phyloP scores from a whole-genome alignment of 2,329 filamentous ascomycete genomes.

The Seiridium cupressi region DNA sequence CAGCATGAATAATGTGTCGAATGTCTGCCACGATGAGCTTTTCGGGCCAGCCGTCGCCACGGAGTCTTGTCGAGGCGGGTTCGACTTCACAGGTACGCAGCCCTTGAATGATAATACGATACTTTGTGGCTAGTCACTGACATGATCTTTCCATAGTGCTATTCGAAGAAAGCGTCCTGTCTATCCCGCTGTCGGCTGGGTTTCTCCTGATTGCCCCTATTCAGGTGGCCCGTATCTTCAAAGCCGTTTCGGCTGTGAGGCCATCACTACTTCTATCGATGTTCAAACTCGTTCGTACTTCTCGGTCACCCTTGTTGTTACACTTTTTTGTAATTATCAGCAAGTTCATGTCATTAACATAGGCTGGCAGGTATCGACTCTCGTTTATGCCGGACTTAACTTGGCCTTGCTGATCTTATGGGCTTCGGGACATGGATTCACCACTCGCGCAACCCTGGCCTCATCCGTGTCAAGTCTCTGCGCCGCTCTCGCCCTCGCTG shows the following conservation, averaged over 20 bases:
- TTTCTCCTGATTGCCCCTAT: constrained; percentile 7
- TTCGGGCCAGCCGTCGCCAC: constrained; percentile 3
- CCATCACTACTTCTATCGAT: constrained; percentile 9
- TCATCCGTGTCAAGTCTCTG: constrained; percentile 5
- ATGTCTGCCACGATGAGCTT: constrained; percentile 5
- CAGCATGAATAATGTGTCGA: constrained; percentile 8
- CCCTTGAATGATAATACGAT: constrained; percentile 3
- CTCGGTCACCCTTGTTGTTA: constrained; percentile 7
- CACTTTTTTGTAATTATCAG: constrained; percentile 8
- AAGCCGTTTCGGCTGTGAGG: constrained; percentile 8
- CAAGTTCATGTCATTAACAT: constrained; percentile 6
- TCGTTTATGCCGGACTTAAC: constrained; percentile 6
- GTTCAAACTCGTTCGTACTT: constrained; percentile 8
- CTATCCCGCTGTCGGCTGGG: constrained; percentile 2
- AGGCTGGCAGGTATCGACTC: constrained; percentile 1
- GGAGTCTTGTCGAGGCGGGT: constrained; percentile 6
- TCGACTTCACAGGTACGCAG: constrained; percentile 7
- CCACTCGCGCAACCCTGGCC: constrained; percentile 9
- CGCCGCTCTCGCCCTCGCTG: constrained; percentile 6
- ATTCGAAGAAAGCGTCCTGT: constrained; percentile 9
- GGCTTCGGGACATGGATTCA: constrained; percentile 7
- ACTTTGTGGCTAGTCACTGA: constrained; percentile 4
- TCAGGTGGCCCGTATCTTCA: constrained; percentile 8
- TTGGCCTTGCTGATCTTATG: constrained; percentile 6
- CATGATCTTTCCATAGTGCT: constrained; percentile 8